Conservation (phyloP, 2,329 filamentous ascomycete species). For the Claviceps humidiphila region DNA sequence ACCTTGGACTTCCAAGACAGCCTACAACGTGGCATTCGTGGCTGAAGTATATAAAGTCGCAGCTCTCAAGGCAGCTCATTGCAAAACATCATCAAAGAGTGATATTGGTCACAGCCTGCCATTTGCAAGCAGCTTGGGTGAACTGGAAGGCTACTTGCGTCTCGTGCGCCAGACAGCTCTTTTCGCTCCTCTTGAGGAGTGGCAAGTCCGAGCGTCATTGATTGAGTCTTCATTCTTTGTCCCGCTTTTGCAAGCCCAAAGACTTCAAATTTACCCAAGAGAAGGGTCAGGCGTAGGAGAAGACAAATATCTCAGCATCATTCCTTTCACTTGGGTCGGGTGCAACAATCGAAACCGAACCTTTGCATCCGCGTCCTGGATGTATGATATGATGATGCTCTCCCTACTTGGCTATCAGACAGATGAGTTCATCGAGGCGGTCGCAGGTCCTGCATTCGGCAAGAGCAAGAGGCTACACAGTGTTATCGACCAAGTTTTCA, state of each 20-base stretch:
- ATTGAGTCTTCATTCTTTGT: constrained; percentile 3
- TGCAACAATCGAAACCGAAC: constrained; percentile 3
- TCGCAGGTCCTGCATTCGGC: constrained; percentile 1
- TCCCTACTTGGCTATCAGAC: constrained; percentile 4
- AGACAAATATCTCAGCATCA: constrained; percentile 6
- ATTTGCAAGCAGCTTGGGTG: neutral
- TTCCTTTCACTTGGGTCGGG: constrained; percentile 6
- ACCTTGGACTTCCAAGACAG: constrained; percentile 10
- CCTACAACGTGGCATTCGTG: constrained; percentile 5
- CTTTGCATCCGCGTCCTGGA: neutral
- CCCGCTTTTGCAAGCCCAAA: neutral
- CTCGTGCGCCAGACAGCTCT: constrained; percentile 1
- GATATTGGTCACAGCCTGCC: neutral
- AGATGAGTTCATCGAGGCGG: constrained; percentile 8
- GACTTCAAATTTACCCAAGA: neutral
- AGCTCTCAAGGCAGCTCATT: constrained; percentile 3
- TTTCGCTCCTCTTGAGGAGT: neutral
- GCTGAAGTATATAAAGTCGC: constrained; percentile 8
- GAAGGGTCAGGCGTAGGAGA: neutral
- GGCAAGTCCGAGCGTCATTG: constrained; percentile 1
- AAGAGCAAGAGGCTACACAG: neutral
- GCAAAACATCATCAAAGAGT: no score
- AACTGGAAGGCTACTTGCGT: neutral
- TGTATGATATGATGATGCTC: constrained; percentile 7
- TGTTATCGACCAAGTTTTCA: neutral